Evolutionary conservation across 2,329 filamentous ascomycete genomes (phyloP).

Genomic region (Helotiales sp.): DNA sequence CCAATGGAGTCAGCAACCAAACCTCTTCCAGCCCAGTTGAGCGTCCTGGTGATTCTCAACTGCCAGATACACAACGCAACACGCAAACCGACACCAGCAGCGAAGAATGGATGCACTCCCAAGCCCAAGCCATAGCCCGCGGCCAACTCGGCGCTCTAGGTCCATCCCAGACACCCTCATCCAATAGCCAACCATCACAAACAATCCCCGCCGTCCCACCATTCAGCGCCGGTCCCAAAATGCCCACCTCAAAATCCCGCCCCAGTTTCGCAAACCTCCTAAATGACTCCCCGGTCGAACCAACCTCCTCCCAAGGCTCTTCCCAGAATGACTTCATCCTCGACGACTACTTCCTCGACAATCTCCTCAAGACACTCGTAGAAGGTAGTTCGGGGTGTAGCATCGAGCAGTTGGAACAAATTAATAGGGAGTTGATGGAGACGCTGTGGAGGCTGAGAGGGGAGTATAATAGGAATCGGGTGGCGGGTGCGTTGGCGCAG

Average conservation of each 20-base stretch:
- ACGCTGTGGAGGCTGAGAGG: conserved; percentile 77
- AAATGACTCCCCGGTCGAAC: conserved; percentile 34
- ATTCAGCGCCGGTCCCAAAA: conserved; percentile 38
- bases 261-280: conserved; percentile 32
- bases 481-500: conserved; percentile 61
- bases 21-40: conserved; percentile 32
- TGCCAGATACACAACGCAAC: conserved; percentile 53
- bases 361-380: conserved; percentile 26
- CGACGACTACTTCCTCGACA: conserved; percentile 39
- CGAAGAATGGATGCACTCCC: conserved; percentile 60
- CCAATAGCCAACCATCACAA: conserved; percentile 33
- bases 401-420: conserved; percentile 93
- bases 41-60: conserved; percentile 30
- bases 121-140: conserved; percentile 51
- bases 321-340: conserved; percentile 38
- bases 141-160: conserved; percentile 34
- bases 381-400: conserved; percentile 39
- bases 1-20: conserved; percentile 56
- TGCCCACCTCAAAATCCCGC: conserved; percentile 22
- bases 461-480: conserved; percentile 81
- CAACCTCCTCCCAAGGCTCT: conserved; percentile 28
- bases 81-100: conserved; percentile 43
- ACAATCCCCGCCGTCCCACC: conserved; percentile 37
- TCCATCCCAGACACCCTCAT: conserved; percentile 34
- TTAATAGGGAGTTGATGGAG: conserved; percentile 88